Evolutionary conservation across 257 asterid species (phyloP), one percentile per base, ranked within the genome.

Genomic region (Lavandula angustifolia): DNA sequence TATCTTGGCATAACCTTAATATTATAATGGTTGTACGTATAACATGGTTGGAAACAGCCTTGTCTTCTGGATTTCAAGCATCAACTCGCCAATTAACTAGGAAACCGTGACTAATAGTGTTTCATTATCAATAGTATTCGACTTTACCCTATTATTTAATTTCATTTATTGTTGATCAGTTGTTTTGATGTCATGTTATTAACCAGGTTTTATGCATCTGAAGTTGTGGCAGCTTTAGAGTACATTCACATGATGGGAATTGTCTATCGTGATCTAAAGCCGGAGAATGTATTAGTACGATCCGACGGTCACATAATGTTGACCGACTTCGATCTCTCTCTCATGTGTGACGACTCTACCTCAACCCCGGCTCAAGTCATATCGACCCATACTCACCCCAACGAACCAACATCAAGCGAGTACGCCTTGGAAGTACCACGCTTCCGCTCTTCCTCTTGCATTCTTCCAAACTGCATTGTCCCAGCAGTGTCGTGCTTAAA

Each of bases 231-330:
- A 14, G 95, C 95, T 9, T 55, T 87, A 16, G 95, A 85, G 63
- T 87, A 87, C 54, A 42, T 87, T 43, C 95, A 87, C 85, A 85
- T 87, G 95, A 70, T 87, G 81, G 95, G 90, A 13, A 77, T 85
- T 29, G 92, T 85, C 3, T 87, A 87, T 54, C 92, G 95, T 3
- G 95, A 87, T 48, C 81, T 87, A 22, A 87, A 87, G 76, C 95
- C 95, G 0, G 95, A 87, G 70, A 87, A 87, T 13, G 87, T 87
- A 5, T 40, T 87, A 9, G 95, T 87, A 7, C 77, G 95, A 41
- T 71, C 85, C 1, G 95, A 87, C 52, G 95, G 95, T 14, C 95
- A 87, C 50, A 85, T 87, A 48, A 87, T 87, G 92, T 82, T 87
- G 7, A 84, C 95, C 7, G 92, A 87, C 68, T 87, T 87, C 33